phyloP scores from a whole-genome alignment of 306 rosid genomes.

The Cicer pinnatifidum region DNA sequence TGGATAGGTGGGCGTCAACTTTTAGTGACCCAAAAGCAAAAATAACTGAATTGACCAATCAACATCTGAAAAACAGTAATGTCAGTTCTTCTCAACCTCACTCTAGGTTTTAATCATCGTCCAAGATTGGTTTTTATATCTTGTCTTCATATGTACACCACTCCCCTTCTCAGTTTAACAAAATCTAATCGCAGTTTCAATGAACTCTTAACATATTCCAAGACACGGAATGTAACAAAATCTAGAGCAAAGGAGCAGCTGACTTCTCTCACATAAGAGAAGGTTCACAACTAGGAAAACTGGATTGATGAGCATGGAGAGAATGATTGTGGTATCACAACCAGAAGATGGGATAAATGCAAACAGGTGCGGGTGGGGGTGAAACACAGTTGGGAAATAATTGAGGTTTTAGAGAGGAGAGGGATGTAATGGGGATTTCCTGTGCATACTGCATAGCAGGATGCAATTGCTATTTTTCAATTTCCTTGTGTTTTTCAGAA shows the following conservation, averaged over 20 bases:
- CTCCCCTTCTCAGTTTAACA: not conserved
- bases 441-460: not conserved
- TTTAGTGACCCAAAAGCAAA: not conserved
- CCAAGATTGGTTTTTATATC: not conserved
- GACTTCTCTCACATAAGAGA: not conserved
- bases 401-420: slow-evolving; percentile 7
- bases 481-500: slow-evolving; percentile 6
- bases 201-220: not conserved
- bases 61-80: not conserved
- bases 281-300: not conserved
- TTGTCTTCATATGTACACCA: not conserved
- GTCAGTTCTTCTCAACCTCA: not conserved
- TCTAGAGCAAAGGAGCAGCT: too few species aligned
- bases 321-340: slow-evolving; percentile 1
- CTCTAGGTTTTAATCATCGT: not conserved
- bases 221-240: not conserved
- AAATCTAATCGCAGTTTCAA: not conserved
- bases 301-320: not conserved
- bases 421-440: not conserved
- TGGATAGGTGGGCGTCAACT: not conserved
- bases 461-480: not conserved
- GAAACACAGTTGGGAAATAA: not conserved
- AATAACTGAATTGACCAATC: not conserved
- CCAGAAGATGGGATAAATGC: slow-evolving; percentile 16
- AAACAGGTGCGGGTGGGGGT: not conserved